A percentile compares a stretch with the other conserved stretches of the same genome.
Evolutionary conservation across 345 rosid species (phyloP).

Genomic region (Cardiospermum halicacabum): DNA sequence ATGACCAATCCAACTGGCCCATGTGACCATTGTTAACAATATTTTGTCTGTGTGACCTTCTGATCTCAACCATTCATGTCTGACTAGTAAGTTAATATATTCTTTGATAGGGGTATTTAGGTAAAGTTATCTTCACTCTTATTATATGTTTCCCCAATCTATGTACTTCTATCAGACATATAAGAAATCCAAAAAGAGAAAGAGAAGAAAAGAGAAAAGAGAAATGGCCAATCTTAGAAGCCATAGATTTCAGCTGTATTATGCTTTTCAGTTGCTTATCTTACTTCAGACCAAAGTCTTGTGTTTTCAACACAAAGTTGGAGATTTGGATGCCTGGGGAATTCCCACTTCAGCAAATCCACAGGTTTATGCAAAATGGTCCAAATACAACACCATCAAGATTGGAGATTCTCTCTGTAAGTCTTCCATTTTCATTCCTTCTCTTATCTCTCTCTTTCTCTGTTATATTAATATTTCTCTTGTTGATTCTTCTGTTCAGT

Average conservation of each 20-base stretch:
- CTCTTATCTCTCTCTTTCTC: not conserved
- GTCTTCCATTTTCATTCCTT: slow-evolving; percentile 11
- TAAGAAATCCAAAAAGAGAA: not conserved
- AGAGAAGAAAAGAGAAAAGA: too few species aligned
- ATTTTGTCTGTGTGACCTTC: not conserved
- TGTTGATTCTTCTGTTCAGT: slow-evolving; percentile 32
- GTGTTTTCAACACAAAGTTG: slow-evolving; percentile 57
- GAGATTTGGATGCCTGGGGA: slow-evolving; percentile 86
- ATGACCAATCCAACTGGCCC: slow-evolving; percentile 19
- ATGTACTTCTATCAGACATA: not conserved
- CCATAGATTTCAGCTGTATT: slow-evolving; percentile 13
- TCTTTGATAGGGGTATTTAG: slow-evolving; percentile 1
- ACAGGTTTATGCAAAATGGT: slow-evolving; percentile 64
- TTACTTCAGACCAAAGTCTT: slow-evolving; percentile 41
- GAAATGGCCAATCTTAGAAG: slow-evolving; percentile 25
- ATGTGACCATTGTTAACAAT: slow-evolving; percentile 22
- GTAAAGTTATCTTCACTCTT: not conserved
- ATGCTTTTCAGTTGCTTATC: slow-evolving; percentile 34
- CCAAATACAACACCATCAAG: slow-evolving; percentile 53
- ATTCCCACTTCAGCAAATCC: slow-evolving; percentile 61
- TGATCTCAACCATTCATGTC: not conserved
- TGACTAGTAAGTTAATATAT: not conserved
- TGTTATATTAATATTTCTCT: not conserved
- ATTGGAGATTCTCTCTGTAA: slow-evolving; percentile 83
- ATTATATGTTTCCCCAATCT: not conserved